Evolutionary conservation across 2,329 filamentous ascomycete species (phyloP).

Genomic region (Fusarium irregulare): DNA sequence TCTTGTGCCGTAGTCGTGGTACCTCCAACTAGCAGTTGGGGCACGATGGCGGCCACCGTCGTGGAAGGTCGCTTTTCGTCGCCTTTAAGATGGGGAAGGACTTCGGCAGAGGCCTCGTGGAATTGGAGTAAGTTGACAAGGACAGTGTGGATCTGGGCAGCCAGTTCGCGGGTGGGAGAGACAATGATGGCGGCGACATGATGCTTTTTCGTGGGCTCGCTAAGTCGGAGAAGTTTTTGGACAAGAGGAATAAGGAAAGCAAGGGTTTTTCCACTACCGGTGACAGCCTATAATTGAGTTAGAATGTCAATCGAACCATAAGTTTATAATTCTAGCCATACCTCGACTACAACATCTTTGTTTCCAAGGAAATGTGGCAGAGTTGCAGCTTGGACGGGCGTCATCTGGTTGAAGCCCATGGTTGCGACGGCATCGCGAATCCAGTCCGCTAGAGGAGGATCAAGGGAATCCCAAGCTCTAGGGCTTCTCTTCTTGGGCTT

Average conservation of each 20-base stretch:
- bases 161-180: conserved; percentile 90
- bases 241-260: conserved; percentile 86
- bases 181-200: conserved; percentile 92
- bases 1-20: conserved; percentile 84
- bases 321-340: conserved; percentile 42
- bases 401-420: conserved; percentile 90
- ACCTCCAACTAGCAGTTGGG: conserved; percentile 89
- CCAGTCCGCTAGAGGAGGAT: conserved; percentile 69
- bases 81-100: conserved; percentile 64
- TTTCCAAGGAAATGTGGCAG: conserved; percentile 89
- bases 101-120: conserved; percentile 80
- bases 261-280: conserved; percentile 90
- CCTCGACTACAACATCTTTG: conserved; percentile 92
- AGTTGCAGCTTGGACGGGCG: conserved; percentile 92
- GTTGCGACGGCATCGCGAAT: conserved; percentile 83
- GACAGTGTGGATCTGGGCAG: conserved; percentile 88
- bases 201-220: conserved; percentile 87
- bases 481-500: conserved; percentile 58
- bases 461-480: conserved; percentile 58
- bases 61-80: conserved; percentile 66
- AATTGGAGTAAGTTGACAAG: conserved; percentile 82
- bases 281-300: conserved; percentile 72
- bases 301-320: not conserved
- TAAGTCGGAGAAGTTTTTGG: conserved; percentile 81
- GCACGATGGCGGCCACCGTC: conserved; percentile 70